These are phyloP conservation scores for Avicennia marina DNA, from an alignment of 257 asterid genomes.

Conservation along the genomic window DNA sequence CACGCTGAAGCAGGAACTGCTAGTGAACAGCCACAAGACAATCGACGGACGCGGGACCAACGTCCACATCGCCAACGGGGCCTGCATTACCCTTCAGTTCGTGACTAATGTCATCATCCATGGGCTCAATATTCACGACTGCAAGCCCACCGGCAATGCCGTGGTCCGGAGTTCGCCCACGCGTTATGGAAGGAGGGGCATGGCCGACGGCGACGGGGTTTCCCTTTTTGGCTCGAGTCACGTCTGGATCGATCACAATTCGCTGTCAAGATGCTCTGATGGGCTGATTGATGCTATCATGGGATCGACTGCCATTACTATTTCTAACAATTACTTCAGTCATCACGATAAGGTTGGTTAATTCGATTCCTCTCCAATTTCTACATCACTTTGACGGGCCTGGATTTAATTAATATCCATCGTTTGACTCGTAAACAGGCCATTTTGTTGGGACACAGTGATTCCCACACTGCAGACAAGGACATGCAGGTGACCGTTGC, in stretches of 20 bases:
- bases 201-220: constrained; percentile 48
- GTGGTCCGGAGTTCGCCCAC: constrained; percentile 44
- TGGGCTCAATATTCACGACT: constrained; percentile 44
- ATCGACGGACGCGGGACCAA: constrained; percentile 46
- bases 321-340: constrained; percentile 44
- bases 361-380: no score
- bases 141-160: constrained; percentile 43
- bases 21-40: constrained; percentile 48
- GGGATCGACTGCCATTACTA: constrained; percentile 53
- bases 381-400: no score
- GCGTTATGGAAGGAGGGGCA: constrained; percentile 30
- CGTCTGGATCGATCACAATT: constrained; percentile 46
- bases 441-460: constrained; percentile 45
- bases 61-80: constrained; percentile 50
- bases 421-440: constrained; percentile 20
- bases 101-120: constrained; percentile 45
- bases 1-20: constrained; percentile 36
- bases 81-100: constrained; percentile 32
- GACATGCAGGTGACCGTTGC: constrained; percentile 53
- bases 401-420: not conserved
- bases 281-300: constrained; percentile 45
- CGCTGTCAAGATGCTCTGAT: constrained; percentile 41
- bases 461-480: constrained; percentile 34
- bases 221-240: constrained; percentile 38
- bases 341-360: constrained; percentile 39